These are phyloP conservation scores for Trichoderma afroharzianum DNA, from an alignment of 2,329 filamentous ascomycete species.

Conservation along the genomic window DNA sequence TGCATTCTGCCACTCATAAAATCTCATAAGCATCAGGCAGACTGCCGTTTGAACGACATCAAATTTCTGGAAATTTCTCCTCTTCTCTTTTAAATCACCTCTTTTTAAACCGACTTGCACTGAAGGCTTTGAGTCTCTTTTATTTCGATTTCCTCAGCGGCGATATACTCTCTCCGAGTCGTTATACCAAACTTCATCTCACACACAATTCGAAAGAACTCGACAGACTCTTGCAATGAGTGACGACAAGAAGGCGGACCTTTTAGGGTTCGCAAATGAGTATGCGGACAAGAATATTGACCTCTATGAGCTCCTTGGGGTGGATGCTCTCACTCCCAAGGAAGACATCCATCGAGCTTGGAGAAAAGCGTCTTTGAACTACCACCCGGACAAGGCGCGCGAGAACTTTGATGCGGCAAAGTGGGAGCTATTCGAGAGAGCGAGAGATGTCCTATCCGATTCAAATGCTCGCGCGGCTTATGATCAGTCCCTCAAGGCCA, in stretches of 20 bases:
- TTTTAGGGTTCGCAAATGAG: slow-evolving; percentile 52
- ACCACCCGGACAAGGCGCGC: slow-evolving; percentile 89
- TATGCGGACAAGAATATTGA: slow-evolving; percentile 63
- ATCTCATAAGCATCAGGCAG: background rate
- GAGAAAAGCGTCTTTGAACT: slow-evolving; percentile 79
- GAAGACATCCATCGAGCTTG: slow-evolving; percentile 81
- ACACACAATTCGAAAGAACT: background rate
- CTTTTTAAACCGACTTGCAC: background rate
- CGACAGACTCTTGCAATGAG: slow-evolving; percentile 27
- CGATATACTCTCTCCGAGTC: too few relatives aligned
- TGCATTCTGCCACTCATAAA: background rate
- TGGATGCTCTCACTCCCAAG: slow-evolving; percentile 61
- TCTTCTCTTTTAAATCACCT: background rate
- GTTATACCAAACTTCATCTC: background rate
- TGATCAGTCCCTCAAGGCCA: slow-evolving; percentile 70
- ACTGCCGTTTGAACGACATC: background rate
- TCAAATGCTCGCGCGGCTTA: slow-evolving; percentile 69
- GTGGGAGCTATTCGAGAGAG: slow-evolving; percentile 82
- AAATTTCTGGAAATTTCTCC: background rate
- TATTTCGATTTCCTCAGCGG: background rate
- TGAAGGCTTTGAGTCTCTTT: too few relatives aligned
- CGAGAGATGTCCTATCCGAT: slow-evolving; percentile 78
- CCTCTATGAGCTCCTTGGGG: slow-evolving; percentile 72
- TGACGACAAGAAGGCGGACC: slow-evolving; percentile 44
- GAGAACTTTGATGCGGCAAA: slow-evolving; percentile 70